Evolutionary conservation across 169 alveolate genomes (phyloP), one percentile per base, ranked within the genome.

Genomic region (Plasmodium yoelii): DNA sequence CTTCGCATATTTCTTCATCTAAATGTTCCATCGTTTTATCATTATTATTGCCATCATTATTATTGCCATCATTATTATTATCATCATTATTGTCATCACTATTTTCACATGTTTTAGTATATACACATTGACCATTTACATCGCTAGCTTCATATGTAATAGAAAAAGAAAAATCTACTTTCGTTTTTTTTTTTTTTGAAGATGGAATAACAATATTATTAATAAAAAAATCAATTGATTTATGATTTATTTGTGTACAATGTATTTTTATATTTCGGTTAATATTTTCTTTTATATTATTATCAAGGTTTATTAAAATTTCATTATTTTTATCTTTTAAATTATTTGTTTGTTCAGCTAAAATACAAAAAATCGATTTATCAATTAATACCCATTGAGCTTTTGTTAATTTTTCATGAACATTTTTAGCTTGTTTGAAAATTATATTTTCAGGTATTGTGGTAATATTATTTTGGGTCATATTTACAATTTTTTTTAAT

Each of bases 351-450:
- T 82, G 90, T 68, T 82, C 90, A 24, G 90, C 90, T 7, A 82
- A 61, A 53, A 82, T 82, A 46, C 64, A 82, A 64, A 82, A 82
- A 55, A 82, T 82, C 10, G 90, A 82, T 68, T 82, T 82, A 56
- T 82, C 90, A 67, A 82, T 82, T 28, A 82, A 47, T 55, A 82
- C 73, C 90, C 90, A 82, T 49, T 82, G 90, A 5, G 90, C 90
- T 42, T 57, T 18, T 24, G 80, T 67, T 72, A 82, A 57, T 46
- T 55, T 82, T 44, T 18, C 73, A 49, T 82, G 90, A 8, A 82
- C 72, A 34, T 82, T 82, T 24, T 82, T 82, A 4, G 90, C 90
- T 82, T 82, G 90, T 7, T 82, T 60, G 44, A 82, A 82, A 13
- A 56, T 56, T 0, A 82, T 67, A 57, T 82, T 82, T 15, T 51